These are phyloP conservation scores for Peribolospora baueri DNA, from an alignment of 768 basidiomycete genomes.

Conservation along the genomic window DNA sequence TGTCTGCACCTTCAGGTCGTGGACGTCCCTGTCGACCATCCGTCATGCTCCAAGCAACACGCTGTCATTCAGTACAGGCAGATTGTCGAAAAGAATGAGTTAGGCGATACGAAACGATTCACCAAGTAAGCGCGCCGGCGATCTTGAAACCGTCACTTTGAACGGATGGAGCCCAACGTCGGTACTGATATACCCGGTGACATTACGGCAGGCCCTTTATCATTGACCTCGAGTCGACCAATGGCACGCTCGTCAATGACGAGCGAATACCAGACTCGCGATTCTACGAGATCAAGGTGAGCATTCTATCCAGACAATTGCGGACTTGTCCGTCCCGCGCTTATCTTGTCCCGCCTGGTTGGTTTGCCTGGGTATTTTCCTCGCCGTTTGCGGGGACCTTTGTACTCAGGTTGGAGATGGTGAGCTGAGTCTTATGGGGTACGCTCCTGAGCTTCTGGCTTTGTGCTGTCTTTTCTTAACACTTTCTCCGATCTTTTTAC, in stretches of 20 bases:
- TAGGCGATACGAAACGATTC: constrained; percentile 45
- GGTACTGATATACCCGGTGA: neutral
- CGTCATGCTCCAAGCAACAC: constrained; percentile 95
- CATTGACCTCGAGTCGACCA: constrained; percentile 96
- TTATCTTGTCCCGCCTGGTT: neutral
- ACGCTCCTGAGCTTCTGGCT: neutral
- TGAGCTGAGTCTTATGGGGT: constrained; percentile 16
- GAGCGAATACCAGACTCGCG: constrained; percentile 58
- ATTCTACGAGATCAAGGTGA: constrained; percentile 56
- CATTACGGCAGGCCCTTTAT: constrained; percentile 50
- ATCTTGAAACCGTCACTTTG: neutral
- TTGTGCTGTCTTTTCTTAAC: neutral
- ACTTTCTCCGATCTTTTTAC: neutral
- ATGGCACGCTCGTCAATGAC: constrained; percentile 78
- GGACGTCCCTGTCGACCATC: constrained; percentile 69
- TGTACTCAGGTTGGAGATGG: constrained; percentile 9
- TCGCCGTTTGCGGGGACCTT: neutral
- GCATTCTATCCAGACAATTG: constrained; percentile 26
- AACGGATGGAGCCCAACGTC: neutral
- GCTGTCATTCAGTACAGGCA: constrained; percentile 90
- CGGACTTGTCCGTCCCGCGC: constrained; percentile 24
- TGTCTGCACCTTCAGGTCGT: constrained; percentile 18
- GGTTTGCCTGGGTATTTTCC: neutral
- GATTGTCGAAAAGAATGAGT: constrained; percentile 66
- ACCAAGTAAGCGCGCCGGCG: constrained; percentile 40